Evolutionary conservation across 2,329 filamentous ascomycete genomes (phyloP), one percentile per base, ranked within the genome.

Genomic region (Tolypocladium capitatum): DNA sequence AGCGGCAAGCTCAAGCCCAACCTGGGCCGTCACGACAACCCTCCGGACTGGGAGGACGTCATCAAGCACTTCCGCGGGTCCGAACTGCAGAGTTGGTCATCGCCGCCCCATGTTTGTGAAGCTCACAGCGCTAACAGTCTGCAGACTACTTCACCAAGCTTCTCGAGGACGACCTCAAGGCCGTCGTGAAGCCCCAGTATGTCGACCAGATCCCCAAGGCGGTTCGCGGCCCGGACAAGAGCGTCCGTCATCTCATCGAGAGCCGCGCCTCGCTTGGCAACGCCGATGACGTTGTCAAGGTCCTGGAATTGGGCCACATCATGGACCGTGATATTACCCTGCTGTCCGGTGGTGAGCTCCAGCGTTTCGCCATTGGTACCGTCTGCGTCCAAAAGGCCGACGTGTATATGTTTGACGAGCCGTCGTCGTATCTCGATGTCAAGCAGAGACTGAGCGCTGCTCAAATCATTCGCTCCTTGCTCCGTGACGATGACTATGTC

Each of bases 401-500:
- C 66, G 88, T 94, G 11, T 98, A 98, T 76, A 97, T 98, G 92
- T 98, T 98, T 61, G 92, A 98, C 68, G 92, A 98, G 73, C 94
- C 94, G 18, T 97, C 91, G 36, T 98, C 92, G 34, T 98, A 96
- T 69, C 80, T 98, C 49, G 94, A 98, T 84, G 92, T 98, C 64
- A 97, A 97, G 78, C 92, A 98, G 71, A 86, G 92, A 83, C 74
- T 98, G 56, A 86, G 84, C 57, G 92, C 94, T 53, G 91, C 88
- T 58, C 81, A 84, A 58, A 86, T 94, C 58, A 97, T 98, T 60
- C 89, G 92, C 56, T 90, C 87, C 53, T 81, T 98, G 45, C 79
- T 96, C 47, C 80, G 86, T 43, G 81, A 88, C 43, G 80, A 96
- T 59, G 87, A 94, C 72, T 98, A 97, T 64, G 86, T 98, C 61